Base-by-base conservation (phyloP, 345 rosid genomes). In the Corchorus olitorius region DNA sequence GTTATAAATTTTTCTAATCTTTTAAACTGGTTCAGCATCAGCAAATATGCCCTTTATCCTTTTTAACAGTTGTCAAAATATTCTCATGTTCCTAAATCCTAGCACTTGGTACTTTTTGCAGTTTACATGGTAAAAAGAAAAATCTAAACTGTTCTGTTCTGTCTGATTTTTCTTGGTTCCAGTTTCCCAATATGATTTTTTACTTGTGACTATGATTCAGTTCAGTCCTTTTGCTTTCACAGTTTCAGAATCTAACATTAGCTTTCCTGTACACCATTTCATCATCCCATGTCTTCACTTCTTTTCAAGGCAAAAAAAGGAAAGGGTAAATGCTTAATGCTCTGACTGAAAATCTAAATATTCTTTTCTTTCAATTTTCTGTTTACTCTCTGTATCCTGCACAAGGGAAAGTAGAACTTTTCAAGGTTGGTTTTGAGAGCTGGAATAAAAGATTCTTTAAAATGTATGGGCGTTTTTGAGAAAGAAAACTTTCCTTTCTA, bases 391-490 rank as follows among this genome's bases (percentile, higher is more conserved):
- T 70, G 43, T 67, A 35, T 13, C 43, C 55, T 78, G 20, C 49
- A 50, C 61, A 75, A 79, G 70, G 82, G 52, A 60, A 80, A 78
- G 50, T 76, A 45, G 17, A 83, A 61, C 80, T 78, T 76, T 78
- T 56, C 78, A 61, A 46, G 58, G 55, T 37, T 52, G 67, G 74
- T 75, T 53, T 65, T 43, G 17, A 20, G 65, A 19, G 39, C n/a
- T 48, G 37, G 20, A 17, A 73, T 27, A 73, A 35, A 75, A 71
- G 61, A 46, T 67, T 79, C 75, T 75, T 68, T 60, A 22, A 27
- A 45, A 3, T 68, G 13, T 15, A 34, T 17, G 55, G 6, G 45
- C 74, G 65, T 72, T 58, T 35, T 58, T 2, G 2, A 17, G 73
- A 41, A 19, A 46, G 33, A 68, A 55, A 48, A 8, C 55, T 64